phyloP scores from a whole-genome alignment of 1,284 basidiomycete species.

The Coniferiporia weirii region DNA sequence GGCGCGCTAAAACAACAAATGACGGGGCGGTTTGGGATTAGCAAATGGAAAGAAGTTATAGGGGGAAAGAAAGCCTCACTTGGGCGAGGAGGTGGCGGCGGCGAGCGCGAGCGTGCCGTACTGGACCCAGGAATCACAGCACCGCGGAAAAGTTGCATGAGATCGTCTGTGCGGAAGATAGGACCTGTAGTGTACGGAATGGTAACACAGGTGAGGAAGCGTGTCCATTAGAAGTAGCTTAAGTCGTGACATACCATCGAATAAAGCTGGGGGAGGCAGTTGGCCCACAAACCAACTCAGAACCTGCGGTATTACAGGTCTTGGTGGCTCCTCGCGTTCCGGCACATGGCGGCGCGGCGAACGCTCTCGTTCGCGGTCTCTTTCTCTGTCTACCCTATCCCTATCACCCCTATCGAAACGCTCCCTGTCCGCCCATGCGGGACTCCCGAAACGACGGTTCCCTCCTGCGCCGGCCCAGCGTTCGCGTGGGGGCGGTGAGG shows the following conservation, averaged over 20 bases:
- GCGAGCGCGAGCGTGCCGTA: conserved; percentile 37
- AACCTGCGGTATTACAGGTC: conserved; percentile 56
- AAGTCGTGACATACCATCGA: conserved; percentile 65
- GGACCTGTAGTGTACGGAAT: conserved; percentile 50
- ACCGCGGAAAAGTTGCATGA: conserved; percentile 74
- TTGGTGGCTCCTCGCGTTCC: conserved; percentile 50
- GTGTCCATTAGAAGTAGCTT: neutral
- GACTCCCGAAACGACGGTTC: conserved; percentile 38
- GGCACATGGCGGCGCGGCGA: conserved; percentile 36
- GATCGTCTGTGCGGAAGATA: conserved; percentile 80
- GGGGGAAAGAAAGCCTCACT: conserved; percentile 28
- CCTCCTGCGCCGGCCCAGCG: conserved; percentile 43
- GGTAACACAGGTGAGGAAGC: conserved; percentile 12
- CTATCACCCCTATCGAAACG: conserved; percentile 12
- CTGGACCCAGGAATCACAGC: conserved; percentile 66
- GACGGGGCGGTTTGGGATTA: too few relatives aligned
- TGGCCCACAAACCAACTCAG: conserved; percentile 79
- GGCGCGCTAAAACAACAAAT: conserved; percentile 27
- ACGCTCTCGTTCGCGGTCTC: conserved; percentile 39
- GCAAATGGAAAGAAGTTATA: conserved; percentile 17
- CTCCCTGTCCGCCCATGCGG: conserved; percentile 32
- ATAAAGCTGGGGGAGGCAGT: conserved; percentile 63
- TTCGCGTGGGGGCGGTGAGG: conserved; percentile 42
- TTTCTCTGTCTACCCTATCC: conserved; percentile 28
- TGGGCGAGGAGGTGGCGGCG: conserved; percentile 44